Evolutionary conservation across 495 filamentous ascomycete genomes (phyloP).

Genomic region (Aspergillus panamensis): DNA sequence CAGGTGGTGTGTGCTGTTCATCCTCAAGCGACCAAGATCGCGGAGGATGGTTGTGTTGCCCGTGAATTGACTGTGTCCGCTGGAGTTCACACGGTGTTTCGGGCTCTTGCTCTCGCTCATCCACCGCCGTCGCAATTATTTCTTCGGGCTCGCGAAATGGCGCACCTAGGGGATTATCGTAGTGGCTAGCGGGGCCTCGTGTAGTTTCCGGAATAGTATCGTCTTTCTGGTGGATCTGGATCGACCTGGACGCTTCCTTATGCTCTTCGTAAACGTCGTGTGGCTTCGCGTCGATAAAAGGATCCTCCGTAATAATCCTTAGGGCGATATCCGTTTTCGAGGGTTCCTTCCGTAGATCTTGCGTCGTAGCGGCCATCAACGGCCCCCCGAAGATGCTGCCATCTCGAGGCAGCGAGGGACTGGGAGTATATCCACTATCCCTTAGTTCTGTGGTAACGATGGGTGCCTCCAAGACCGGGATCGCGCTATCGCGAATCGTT

Average conservation of each 20-base stretch:
- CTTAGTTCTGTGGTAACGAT: conserved; percentile 23
- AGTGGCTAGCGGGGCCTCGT: conserved; percentile 15
- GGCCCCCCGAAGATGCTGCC: neutral
- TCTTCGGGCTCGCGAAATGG: conserved; percentile 41
- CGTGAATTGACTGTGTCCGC: conserved; percentile 40
- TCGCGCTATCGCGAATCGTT: conserved; percentile 48
- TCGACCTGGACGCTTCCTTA: neutral
- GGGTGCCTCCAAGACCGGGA: conserved; percentile 51
- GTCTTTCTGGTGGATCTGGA: conserved; percentile 10
- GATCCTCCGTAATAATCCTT: neutral
- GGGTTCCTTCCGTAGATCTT: conserved; percentile 11
- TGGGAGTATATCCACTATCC: conserved; percentile 18
- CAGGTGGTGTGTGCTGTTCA: conserved; percentile 20
- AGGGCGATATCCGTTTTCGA: conserved; percentile 4
- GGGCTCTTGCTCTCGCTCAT: neutral
- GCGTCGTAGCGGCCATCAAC: conserved; percentile 2
- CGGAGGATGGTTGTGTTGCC: conserved; percentile 29
- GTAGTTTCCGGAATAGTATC: conserved; percentile 12
- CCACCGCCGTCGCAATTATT: conserved; percentile 24
- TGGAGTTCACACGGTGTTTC: conserved; percentile 31
- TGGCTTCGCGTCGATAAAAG: conserved; percentile 10
- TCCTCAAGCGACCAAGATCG: conserved; percentile 37
- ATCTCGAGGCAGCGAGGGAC: conserved; percentile 16
- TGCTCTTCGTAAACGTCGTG: conserved; percentile 15
- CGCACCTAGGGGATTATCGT: conserved; percentile 20